Conservation (phyloP, 768 basidiomycete species). For the Lentinula aciculospora region DNA sequence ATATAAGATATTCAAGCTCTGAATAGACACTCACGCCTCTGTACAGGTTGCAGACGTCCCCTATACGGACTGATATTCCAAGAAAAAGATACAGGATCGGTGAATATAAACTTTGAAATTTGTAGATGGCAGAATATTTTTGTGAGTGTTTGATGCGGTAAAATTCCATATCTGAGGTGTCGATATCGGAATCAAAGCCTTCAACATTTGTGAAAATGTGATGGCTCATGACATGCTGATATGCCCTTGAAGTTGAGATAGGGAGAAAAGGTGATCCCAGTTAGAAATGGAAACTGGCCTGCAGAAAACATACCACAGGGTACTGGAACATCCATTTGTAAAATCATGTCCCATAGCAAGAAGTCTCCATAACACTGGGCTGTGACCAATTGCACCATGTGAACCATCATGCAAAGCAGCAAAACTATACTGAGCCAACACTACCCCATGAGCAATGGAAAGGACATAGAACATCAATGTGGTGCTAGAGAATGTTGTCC, state of each 20-base stretch:
- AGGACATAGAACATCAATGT: background rate
- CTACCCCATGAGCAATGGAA: background rate
- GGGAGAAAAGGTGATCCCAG: background rate
- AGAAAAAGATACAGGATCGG: background rate
- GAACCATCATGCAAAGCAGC: background rate
- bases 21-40: background rate
- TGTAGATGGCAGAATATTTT: background rate
- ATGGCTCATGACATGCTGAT: slow-evolving; percentile 1
- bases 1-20: background rate
- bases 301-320: background rate
- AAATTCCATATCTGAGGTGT: background rate
- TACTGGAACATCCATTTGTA: background rate
- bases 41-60: background rate
- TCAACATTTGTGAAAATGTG: slow-evolving; percentile 2
- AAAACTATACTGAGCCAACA: background rate
- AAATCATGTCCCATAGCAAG: background rate
- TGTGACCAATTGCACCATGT: background rate
- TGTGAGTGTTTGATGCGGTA: background rate
- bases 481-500: background rate
- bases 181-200: slow-evolving; percentile 1
- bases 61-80: background rate
- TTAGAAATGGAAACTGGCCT: background rate
- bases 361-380: background rate
- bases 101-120: background rate
- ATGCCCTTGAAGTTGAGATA: background rate